Conservation (phyloP, 208 protist genomes). For the Leishmania guyanensis region DNA sequence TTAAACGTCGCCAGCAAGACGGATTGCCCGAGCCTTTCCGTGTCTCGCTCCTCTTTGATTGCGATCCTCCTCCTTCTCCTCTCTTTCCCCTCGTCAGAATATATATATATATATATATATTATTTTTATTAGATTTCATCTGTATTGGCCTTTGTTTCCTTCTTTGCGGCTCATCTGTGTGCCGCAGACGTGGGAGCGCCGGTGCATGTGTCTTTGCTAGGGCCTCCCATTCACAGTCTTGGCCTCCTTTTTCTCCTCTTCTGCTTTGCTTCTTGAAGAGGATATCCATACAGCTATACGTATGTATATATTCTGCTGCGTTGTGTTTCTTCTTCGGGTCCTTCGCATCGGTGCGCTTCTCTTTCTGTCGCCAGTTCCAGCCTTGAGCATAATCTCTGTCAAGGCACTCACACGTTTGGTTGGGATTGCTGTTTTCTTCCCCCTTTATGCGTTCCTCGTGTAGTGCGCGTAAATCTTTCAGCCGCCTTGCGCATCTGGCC, state of each 20-base stretch:
- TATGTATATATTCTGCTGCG: background rate
- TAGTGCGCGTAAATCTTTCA: background rate
- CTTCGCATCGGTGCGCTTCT: background rate
- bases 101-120: background rate
- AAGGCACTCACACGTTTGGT: background rate
- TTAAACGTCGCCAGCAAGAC: background rate
- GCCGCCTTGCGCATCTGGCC: background rate
- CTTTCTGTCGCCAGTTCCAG: background rate
- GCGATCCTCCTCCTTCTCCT: background rate
- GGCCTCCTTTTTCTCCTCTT: background rate
- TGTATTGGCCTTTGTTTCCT: background rate
- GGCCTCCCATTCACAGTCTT: background rate
- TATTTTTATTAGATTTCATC: background rate
- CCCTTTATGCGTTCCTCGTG: background rate
- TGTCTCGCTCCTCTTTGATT: background rate
- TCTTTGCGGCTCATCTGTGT: background rate
- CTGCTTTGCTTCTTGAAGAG: background rate
- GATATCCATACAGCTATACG: too few relatives aligned
- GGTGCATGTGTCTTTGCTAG: too few relatives aligned
- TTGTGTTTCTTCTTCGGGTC: background rate
- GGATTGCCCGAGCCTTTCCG: background rate
- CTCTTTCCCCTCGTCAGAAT: background rate
- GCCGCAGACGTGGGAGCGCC: background rate
- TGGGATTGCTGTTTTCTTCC: background rate
- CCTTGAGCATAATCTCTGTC: background rate